A percentile compares a stretch with the other conserved stretches of the same genome.
These are phyloP conservation scores for Juglanconis sp. DNA, from an alignment of 2,329 filamentous ascomycete genomes.

Conservation along the genomic window DNA sequence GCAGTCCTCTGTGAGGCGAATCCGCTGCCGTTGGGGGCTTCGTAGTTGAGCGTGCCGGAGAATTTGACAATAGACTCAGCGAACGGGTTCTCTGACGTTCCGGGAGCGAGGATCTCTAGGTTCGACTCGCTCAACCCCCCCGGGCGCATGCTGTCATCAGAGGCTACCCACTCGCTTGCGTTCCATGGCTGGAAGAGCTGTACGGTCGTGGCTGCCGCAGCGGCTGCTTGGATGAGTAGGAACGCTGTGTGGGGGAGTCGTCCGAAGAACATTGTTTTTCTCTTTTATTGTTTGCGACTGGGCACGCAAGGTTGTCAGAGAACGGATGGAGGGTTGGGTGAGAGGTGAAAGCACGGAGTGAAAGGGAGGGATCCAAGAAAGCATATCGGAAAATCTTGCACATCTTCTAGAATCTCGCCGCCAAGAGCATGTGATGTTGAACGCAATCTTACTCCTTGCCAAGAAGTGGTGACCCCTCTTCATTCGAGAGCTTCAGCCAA, in stretches of 20 bases:
- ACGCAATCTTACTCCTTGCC: no score
- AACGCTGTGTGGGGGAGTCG: no score
- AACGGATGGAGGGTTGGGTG: no score
- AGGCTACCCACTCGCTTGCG: conserved; percentile 50
- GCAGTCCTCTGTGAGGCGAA: conserved; percentile 60
- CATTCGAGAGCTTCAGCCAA: no score
- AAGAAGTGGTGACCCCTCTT: no score
- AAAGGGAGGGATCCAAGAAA: no score
- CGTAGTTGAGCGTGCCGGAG: conserved; percentile 56
- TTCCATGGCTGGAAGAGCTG: conserved; percentile 35
- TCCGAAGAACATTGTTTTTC: not conserved
- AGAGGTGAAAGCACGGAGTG: no score
- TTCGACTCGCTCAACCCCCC: conserved; percentile 47
- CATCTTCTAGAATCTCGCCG: no score
- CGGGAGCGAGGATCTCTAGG: conserved; percentile 22
- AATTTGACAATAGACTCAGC: conserved; percentile 33
- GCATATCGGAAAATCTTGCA: no score
- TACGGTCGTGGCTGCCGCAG: not conserved
- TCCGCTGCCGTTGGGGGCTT: conserved; percentile 59
- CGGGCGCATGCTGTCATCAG: conserved; percentile 52
- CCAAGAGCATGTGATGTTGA: no score
- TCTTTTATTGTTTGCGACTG: not conserved
- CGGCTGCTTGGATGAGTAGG: not conserved
- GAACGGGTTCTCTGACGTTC: conserved; percentile 11
- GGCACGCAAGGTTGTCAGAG: no score